These are phyloP conservation scores for Ambrosiella beaveri DNA, from an alignment of 2,329 filamentous ascomycete genomes.

Conservation along the genomic window DNA sequence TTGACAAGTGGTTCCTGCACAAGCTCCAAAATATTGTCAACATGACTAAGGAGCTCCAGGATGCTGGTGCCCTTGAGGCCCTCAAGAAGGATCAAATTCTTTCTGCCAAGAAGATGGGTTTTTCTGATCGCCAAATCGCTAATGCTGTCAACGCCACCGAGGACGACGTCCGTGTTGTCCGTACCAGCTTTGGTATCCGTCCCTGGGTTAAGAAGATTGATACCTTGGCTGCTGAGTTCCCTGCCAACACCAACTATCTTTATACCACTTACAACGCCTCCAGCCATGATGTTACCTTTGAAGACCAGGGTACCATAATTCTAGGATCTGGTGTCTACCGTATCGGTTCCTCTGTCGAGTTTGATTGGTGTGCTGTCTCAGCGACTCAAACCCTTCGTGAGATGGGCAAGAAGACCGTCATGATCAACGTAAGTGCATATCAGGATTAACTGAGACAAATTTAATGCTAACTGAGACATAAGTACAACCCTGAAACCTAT, in stretches of 20 bases:
- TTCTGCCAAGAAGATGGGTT: conserved; percentile 93
- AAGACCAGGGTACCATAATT: conserved; percentile 78
- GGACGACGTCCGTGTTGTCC: conserved; percentile 70
- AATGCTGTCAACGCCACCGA: conserved; percentile 70
- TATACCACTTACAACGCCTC: conserved; percentile 97
- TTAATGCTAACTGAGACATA: conserved; percentile 14
- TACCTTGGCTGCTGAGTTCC: conserved; percentile 91
- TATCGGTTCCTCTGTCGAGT: conserved; percentile 94
- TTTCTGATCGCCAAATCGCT: conserved; percentile 92
- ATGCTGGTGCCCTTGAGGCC: conserved; percentile 63
- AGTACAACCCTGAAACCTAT: conserved; percentile 64
- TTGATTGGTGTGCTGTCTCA: conserved; percentile 95
- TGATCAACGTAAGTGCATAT: conserved; percentile 52
- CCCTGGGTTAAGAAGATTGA: conserved; percentile 75
- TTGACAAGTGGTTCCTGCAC: conserved; percentile 98
- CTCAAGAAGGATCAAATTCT: conserved; percentile 77
- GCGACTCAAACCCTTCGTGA: conserved; percentile 65
- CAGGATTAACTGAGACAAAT: conserved; percentile 22
- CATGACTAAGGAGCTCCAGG: conserved; percentile 70
- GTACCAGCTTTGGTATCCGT: conserved; percentile 72
- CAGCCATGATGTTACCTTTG: conserved; percentile 81
- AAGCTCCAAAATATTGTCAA: conserved; percentile 96
- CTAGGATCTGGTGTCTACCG: conserved; percentile 92
- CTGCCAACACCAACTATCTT: conserved; percentile 84
- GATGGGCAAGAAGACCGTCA: conserved; percentile 91